A percentile compares a stretch with the other conserved stretches of the same genome.
These are phyloP conservation scores for Boletus barrowsii DNA, from an alignment of 768 basidiomycete genomes.

Conservation along the genomic window DNA sequence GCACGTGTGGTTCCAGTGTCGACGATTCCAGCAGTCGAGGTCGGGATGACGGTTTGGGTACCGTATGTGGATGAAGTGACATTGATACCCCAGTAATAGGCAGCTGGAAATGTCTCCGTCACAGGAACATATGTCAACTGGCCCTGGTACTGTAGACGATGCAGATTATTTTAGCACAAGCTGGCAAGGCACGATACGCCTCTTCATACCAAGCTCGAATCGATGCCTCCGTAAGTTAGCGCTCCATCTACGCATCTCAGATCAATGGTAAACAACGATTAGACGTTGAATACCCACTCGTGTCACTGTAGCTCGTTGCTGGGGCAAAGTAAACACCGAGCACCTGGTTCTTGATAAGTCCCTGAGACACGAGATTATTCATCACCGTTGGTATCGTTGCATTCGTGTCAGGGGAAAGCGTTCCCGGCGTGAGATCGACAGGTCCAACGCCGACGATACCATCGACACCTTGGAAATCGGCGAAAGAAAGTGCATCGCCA, in stretches of 20 bases:
- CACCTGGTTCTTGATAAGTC: slow-evolving; percentile 13
- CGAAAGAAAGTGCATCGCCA: slow-evolving; percentile 17
- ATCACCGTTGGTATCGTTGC: slow-evolving; percentile 24
- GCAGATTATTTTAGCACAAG: background rate
- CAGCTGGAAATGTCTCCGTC: slow-evolving; percentile 25
- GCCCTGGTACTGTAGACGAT: slow-evolving; percentile 18
- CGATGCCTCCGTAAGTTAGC: slow-evolving; percentile 24
- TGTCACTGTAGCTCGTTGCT: slow-evolving; percentile 11
- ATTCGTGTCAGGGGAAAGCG: background rate
- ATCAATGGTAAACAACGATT: background rate
- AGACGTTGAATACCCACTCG: slow-evolving; percentile 7
- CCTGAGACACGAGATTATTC: slow-evolving; percentile 23
- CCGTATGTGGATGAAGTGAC: slow-evolving; percentile 19
- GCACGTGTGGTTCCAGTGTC: slow-evolving; percentile 27
- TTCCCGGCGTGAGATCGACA: slow-evolving; percentile 14
- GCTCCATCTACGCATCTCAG: slow-evolving; percentile 20
- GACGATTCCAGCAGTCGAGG: slow-evolving; percentile 28
- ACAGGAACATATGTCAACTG: slow-evolving; percentile 22
- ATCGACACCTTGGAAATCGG: slow-evolving; percentile 20
- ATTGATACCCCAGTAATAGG: slow-evolving; percentile 30
- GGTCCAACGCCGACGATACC: slow-evolving; percentile 31
- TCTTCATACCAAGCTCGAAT: slow-evolving; percentile 13
- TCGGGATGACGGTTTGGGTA: slow-evolving; percentile 8
- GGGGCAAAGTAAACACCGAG: slow-evolving; percentile 25
- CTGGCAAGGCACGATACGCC: background rate